Evolutionary conservation across 805 yeast genomes (phyloP).

Genomic region (Metschnikowia kunwiensis): DNA sequence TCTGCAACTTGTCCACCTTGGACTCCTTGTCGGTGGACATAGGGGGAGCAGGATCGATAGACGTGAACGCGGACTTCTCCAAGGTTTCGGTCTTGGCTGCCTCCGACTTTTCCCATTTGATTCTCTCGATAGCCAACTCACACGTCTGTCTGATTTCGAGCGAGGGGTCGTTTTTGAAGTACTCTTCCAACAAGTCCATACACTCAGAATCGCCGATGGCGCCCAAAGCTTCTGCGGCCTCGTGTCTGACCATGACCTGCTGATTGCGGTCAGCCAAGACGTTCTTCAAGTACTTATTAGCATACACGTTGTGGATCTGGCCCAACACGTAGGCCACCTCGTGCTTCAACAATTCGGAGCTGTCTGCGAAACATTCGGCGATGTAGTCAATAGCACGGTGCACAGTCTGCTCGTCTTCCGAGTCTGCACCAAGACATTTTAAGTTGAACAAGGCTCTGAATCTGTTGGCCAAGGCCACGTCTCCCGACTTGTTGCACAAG

Average conservation of each 20-base stretch:
- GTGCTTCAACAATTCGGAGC: conserved; percentile 88
- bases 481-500: conserved; percentile 61
- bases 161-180: conserved; percentile 68
- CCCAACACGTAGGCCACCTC: conserved; percentile 98
- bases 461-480: conserved; percentile 74
- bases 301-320: conserved; percentile 80
- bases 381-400: conserved; percentile 73
- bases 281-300: conserved; percentile 70
- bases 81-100: conserved; percentile 62
- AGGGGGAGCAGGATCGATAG: conserved; percentile 99
- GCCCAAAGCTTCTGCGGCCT: conserved; percentile 98
- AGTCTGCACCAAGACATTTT: conserved; percentile 81
- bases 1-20: conserved; percentile 62
- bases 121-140: conserved; percentile 93
- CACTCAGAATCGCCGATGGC: conserved; percentile 85
- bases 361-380: conserved; percentile 76
- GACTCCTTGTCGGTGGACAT: conserved; percentile 56
- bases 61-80: conserved; percentile 73
- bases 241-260: conserved; percentile 97
- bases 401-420: conserved; percentile 52
- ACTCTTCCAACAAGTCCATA: conserved; percentile 60
- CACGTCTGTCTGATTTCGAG: conserved; percentile 95
- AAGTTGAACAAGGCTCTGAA: conserved; percentile 93
- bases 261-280: conserved; percentile 67
- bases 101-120: conserved; percentile 84